These are phyloP conservation scores for Babesia bovis DNA, from an alignment of 169 alveolate genomes.

Conservation along the genomic window DNA sequence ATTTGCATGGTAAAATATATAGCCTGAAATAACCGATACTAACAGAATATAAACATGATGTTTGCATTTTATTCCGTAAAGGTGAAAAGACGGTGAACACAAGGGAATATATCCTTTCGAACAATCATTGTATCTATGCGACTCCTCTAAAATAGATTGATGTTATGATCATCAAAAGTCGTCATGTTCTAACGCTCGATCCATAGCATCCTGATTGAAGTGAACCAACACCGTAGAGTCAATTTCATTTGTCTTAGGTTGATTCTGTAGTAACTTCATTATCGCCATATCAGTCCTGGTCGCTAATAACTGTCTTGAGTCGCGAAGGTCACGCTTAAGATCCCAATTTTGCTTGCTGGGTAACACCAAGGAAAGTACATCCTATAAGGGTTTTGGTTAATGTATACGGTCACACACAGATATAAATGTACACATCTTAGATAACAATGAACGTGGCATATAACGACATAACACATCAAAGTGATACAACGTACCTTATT, in stretches of 20 bases:
- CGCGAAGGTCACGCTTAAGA: constrained; percentile 79
- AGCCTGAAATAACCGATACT: no score
- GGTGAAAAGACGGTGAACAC: no score
- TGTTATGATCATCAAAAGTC: no score
- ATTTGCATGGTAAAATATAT: no score
- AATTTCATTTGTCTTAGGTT: constrained; percentile 8
- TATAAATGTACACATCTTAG: neutral
- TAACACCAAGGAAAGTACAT: constrained; percentile 58
- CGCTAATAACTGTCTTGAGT: constrained; percentile 70
- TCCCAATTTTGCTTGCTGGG: constrained; percentile 73
- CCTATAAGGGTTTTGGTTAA: constrained; percentile 20
- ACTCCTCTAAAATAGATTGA: no score
- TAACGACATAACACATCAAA: no score
- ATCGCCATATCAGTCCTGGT: constrained; percentile 78
- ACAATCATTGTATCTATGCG: no score
- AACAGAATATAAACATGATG: no score
- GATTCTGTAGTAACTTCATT: constrained; percentile 65
- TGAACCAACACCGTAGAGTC: constrained; percentile 29
- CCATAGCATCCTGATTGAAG: constrained; percentile 25
- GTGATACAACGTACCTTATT: constrained; percentile 28
- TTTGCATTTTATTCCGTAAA: no score
- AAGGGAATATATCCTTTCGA: no score
- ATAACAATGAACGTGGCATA: neutral
- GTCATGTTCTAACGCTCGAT: constrained; percentile 6
- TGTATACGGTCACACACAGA: neutral